Conservation (phyloP, 305 asterid species). For the Striga hermonthica region DNA sequence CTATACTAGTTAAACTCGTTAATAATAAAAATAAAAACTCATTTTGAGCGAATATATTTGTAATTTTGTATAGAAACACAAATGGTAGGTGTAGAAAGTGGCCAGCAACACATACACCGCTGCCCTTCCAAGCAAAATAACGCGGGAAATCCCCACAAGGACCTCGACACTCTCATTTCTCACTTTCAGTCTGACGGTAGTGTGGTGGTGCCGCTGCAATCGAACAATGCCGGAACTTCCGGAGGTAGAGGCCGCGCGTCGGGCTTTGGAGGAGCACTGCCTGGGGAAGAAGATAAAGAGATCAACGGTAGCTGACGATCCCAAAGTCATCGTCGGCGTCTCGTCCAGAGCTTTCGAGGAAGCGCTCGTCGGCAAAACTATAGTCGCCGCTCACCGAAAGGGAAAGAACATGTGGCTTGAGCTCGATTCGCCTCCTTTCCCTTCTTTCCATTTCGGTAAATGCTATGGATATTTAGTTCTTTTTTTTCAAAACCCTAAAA, state of each 20-base stretch:
- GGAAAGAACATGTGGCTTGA: constrained; percentile 96
- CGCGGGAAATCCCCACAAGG: constrained; percentile 31
- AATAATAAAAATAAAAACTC: no score
- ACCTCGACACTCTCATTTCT: not conserved
- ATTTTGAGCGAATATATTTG: no score
- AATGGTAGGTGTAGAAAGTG: not conserved
- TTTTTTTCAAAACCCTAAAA: constrained; percentile 27
- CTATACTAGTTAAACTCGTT: no score
- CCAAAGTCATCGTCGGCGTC: constrained; percentile 78
- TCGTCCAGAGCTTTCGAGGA: constrained; percentile 71
- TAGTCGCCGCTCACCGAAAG: constrained; percentile 85
- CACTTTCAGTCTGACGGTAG: not conserved
- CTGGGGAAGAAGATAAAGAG: constrained; percentile 65
- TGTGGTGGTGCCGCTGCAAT: constrained; percentile 13
- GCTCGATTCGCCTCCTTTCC: constrained; percentile 91
- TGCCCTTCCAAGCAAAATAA: constrained; percentile 27
- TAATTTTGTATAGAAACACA: no score
- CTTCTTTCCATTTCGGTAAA: constrained; percentile 89
- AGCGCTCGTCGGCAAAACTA: constrained; percentile 69
- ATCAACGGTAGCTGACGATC: constrained; percentile 68
- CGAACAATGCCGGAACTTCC: constrained; percentile 90
- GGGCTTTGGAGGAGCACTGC: constrained; percentile 80
- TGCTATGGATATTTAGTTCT: constrained; percentile 13
- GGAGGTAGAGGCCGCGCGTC: constrained; percentile 96
- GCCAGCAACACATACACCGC: not conserved